phyloP scores from a whole-genome alignment of 768 basidiomycete genomes.

The Lentinula sp. region DNA sequence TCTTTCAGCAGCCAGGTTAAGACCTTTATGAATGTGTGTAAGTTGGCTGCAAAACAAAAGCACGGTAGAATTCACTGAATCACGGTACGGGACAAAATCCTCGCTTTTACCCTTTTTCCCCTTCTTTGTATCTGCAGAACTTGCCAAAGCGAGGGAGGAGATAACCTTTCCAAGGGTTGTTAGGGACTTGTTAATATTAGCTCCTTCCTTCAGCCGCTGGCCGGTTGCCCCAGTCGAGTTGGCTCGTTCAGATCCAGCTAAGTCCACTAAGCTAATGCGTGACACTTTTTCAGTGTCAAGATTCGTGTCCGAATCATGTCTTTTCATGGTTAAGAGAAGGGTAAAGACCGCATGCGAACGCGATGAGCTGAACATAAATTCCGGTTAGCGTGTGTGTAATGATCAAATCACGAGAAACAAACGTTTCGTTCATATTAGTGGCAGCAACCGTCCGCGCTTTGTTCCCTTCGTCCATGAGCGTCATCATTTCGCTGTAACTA shows the following conservation, averaged over 20 bases:
- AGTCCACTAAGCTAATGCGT: slow-evolving; percentile 93
- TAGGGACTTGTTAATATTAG: slow-evolving; percentile 97
- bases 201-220: slow-evolving; percentile 92
- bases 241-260: slow-evolving; percentile 95
- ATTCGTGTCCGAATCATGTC: slow-evolving; percentile 76
- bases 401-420: slow-evolving; percentile 17
- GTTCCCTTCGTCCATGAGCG: slow-evolving; percentile 99
- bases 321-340: slow-evolving; percentile 88
- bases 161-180: slow-evolving; percentile 99
- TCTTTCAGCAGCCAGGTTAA: slow-evolving; percentile 98
- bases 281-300: slow-evolving; percentile 99
- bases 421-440: slow-evolving; percentile 99
- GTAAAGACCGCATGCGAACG: slow-evolving; percentile 99
- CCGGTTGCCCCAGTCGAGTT: slow-evolving; percentile 98
- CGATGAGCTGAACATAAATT: slow-evolving; percentile 57
- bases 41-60: not conserved
- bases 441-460: slow-evolving; percentile 98
- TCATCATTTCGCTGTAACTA: slow-evolving; percentile 96
- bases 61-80: slow-evolving; percentile 59
- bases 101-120: slow-evolving; percentile 86
- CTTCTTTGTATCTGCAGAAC: slow-evolving; percentile 62
- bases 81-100: slow-evolving; percentile 95
- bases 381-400: not conserved
- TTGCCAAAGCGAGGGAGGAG: slow-evolving; percentile 76
- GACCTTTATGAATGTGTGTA: slow-evolving; percentile 46